Conservation (phyloP, 352 stramenopile genomes). For the Pythium dissimile region DNA sequence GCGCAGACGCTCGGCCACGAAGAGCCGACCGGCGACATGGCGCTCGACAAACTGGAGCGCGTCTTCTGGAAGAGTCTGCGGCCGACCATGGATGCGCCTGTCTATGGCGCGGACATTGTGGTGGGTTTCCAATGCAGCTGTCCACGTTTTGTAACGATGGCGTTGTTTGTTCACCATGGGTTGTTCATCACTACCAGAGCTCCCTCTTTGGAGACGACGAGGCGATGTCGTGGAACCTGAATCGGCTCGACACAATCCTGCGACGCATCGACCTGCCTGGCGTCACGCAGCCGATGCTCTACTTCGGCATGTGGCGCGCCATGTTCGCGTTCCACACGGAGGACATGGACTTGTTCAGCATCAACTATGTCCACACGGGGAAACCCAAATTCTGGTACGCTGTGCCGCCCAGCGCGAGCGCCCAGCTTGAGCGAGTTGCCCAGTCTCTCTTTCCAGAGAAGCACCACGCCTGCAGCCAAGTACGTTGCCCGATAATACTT, state of each 20-base stretch:
- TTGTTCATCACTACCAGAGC: conserved; percentile 22
- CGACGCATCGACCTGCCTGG: conserved; percentile 75
- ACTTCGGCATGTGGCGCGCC: conserved; percentile 93
- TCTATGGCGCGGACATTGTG: conserved; percentile 91
- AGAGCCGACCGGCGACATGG: conserved; percentile 25
- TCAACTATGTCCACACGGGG: conserved; percentile 93
- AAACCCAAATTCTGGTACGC: conserved; percentile 94
- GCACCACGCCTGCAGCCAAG: conserved; percentile 70
- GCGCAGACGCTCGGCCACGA: conserved; percentile 23
- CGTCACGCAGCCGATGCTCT: conserved; percentile 90
- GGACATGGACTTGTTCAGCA: conserved; percentile 93
- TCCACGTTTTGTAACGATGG: background rate
- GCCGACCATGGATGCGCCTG: conserved; percentile 79
- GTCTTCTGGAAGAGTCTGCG: conserved; percentile 88
- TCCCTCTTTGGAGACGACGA: conserved; percentile 80
- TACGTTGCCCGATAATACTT: no score
- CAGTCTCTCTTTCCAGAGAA: conserved; percentile 89
- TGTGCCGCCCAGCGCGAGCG: conserved; percentile 65
- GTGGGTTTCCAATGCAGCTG: conserved; percentile 23
- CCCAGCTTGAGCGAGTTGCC: conserved; percentile 79
- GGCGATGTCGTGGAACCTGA: conserved; percentile 84
- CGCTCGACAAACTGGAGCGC: conserved; percentile 59
- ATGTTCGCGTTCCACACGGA: conserved; percentile 95
- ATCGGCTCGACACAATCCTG: conserved; percentile 86
- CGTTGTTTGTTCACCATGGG: background rate